Evolutionary conservation across 805 yeast genomes (phyloP).

Genomic region (Yamadazyma phyllophila): DNA sequence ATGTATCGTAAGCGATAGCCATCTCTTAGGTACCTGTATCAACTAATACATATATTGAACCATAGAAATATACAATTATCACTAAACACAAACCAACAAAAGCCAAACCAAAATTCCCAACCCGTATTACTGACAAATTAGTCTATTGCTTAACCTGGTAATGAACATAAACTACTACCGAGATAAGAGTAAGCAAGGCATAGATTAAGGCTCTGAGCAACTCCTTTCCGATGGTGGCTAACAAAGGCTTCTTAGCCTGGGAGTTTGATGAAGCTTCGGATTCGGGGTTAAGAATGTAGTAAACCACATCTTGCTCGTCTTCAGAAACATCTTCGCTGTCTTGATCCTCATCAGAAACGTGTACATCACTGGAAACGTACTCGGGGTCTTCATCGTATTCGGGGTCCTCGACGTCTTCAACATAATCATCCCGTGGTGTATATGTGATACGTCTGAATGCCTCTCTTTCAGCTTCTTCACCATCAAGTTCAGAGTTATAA

Average conservation of each 20-base stretch:
- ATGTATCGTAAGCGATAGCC: slow-evolving; percentile 6
- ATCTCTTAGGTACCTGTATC: too few relatives aligned
- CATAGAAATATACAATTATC: background rate
- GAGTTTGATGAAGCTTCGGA: background rate
- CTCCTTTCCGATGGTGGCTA: slow-evolving; percentile 21
- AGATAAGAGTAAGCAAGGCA: slow-evolving; percentile 29
- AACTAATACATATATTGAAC: too few relatives aligned
- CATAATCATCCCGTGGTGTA: too few relatives aligned
- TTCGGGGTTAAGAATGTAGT: slow-evolving; percentile 4
- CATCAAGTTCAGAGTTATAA: background rate
- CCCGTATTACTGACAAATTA: too few relatives aligned
- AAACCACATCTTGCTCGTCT: background rate
- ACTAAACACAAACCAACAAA: background rate
- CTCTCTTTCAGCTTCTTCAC: too few relatives aligned
- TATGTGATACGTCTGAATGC: too few relatives aligned
- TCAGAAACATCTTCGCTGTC: too few relatives aligned
- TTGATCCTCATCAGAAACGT: too few relatives aligned
- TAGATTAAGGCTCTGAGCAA: slow-evolving; percentile 31
- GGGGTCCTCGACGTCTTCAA: too few relatives aligned
- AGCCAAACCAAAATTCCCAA: background rate
- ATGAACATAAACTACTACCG: slow-evolving; percentile 37
- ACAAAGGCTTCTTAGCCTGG: background rate
- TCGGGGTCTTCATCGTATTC: too few relatives aligned
- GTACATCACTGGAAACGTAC: too few relatives aligned
- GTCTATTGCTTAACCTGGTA: slow-evolving; percentile 4